phyloP scores from a whole-genome alignment of 768 basidiomycete genomes.

The Lentinus brumalis region DNA sequence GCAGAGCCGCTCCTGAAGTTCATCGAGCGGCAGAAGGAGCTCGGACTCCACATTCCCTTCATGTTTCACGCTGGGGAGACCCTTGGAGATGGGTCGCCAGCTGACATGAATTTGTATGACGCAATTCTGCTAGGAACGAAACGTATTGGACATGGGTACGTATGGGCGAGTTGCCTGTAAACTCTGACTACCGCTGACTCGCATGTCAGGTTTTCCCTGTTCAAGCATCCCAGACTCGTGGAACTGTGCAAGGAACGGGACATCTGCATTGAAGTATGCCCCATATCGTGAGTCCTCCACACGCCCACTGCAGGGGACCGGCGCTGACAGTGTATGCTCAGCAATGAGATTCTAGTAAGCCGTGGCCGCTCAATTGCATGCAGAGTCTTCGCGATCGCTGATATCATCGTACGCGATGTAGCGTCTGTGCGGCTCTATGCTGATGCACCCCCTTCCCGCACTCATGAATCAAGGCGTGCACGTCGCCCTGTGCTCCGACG shows the following conservation, averaged over 20 bases:
- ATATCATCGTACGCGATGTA: slow-evolving; percentile 27
- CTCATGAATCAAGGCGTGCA: slow-evolving; percentile 73
- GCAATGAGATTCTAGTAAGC: slow-evolving; percentile 73
- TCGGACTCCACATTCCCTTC: slow-evolving; percentile 69
- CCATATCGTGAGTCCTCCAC: slow-evolving; percentile 68
- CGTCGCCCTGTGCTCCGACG: slow-evolving; percentile 72
- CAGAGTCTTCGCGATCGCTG: background rate
- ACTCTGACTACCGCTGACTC: too few relatives aligned
- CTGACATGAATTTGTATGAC: slow-evolving; percentile 76
- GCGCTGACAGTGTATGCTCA: slow-evolving; percentile 26
- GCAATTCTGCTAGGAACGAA: slow-evolving; percentile 78
- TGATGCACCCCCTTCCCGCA: slow-evolving; percentile 72
- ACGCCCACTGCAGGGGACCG: background rate
- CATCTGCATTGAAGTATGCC: slow-evolving; percentile 76
- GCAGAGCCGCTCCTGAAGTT: slow-evolving; percentile 62
- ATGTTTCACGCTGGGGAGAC: slow-evolving; percentile 84
- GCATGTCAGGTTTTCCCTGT: slow-evolving; percentile 72
- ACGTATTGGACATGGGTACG: slow-evolving; percentile 80
- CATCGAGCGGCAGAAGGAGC: slow-evolving; percentile 54
- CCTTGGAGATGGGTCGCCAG: slow-evolving; percentile 69
- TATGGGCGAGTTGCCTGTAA: background rate
- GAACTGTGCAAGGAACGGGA: slow-evolving; percentile 61
- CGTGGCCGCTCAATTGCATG: background rate
- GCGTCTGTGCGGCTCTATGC: slow-evolving; percentile 79
- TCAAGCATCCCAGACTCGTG: slow-evolving; percentile 75